These are phyloP conservation scores for Suillus subaureus DNA, from an alignment of 768 basidiomycete species.

Conservation along the genomic window DNA sequence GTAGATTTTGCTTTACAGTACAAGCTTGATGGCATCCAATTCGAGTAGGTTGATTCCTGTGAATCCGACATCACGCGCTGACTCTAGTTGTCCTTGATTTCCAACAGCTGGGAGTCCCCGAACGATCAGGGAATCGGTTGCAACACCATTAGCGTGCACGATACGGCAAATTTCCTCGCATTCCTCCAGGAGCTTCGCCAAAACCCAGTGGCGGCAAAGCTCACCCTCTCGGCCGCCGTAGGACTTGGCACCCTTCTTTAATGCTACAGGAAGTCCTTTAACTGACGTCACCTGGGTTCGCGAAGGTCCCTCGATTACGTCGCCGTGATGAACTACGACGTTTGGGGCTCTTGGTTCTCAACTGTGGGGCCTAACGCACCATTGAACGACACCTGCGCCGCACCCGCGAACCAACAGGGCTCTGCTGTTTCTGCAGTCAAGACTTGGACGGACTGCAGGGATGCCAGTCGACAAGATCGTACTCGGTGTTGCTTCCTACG, in stretches of 20 bases:
- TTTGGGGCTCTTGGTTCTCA: conserved; percentile 53
- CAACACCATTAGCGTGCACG: conserved; percentile 57
- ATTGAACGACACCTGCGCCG: conserved; percentile 73
- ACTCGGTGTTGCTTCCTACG: conserved; percentile 82
- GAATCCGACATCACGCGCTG: not conserved
- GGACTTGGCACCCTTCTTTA: conserved; percentile 66
- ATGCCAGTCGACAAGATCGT: conserved; percentile 72
- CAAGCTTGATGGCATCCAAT: conserved; percentile 55
- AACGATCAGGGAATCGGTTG: conserved; percentile 65
- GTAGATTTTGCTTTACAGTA: conserved; percentile 50
- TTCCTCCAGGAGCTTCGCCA: conserved; percentile 73
- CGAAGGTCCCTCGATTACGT: conserved; percentile 68
- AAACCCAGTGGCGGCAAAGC: conserved; percentile 48
- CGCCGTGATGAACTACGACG: conserved; percentile 67
- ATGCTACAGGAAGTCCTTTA: conserved; percentile 59
- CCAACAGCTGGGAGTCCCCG: conserved; percentile 84
- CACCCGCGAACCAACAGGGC: conserved; percentile 57
- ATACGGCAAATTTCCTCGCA: conserved; percentile 75
- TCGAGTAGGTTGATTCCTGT: conserved; percentile 24
- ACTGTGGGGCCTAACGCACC: conserved; percentile 82
- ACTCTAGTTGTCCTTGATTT: conserved; percentile 15
- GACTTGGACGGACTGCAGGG: conserved; percentile 75
- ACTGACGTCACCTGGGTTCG: conserved; percentile 73
- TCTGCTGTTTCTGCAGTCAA: conserved; percentile 75
- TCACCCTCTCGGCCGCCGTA: conserved; percentile 74